Base-by-base conservation (phyloP, 345 rosid genomes). In the Populus ilicifolia region DNA sequence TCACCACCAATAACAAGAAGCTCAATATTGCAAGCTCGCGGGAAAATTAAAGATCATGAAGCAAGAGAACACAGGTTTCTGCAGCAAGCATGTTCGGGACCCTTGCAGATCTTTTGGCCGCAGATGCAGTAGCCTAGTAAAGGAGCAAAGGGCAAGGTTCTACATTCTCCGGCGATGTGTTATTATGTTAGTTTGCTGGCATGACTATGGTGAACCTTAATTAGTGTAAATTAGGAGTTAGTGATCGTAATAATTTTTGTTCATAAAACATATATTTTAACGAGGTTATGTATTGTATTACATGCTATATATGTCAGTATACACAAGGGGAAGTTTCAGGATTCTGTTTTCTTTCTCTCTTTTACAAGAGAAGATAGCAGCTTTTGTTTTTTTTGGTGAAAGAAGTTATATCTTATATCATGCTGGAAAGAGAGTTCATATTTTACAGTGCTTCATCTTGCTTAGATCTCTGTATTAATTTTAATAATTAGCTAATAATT, bases 131-230 rank as follows among this genome's bases (percentile, higher is more conserved):
- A 62, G 79, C 68, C 71, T 84, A 25, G 88, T 89, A 78, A 85
- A 86, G 87, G 92, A 90, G 69, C 88, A 87, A 20, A 74, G 88
- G 75, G 89, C 90, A 1, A 85, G 85, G 72, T 90, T 90, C 79
- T 90, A 90, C 82, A 90, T 90, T 67, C 83, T 90, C 70, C 75
- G 94, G 41, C 84, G 94, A n/a, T 90, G 94, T 74, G 77, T 90
- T 59, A 54, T 78, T 63, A 89, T 90, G 86, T 85, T 90, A 27
- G 71, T 90, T 39, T 90, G 94, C 79, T 90, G 94, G 94, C 87
- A 89, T 9, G 84, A 89, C 35, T 79, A 79, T 41, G 77, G 73
- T 29, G 88, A 83, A 63, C 41, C 76, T 67, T 83, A 63, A 80
- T 70, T 33, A 43, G 6, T 6, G 6, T 39, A 5, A 70, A 70